Percentiles rank a stretch among this genome's conserved stretches.
phyloP scores from a whole-genome alignment of 371 early-diverging fungal species.

The Dichotomocladium elegans region DNA sequence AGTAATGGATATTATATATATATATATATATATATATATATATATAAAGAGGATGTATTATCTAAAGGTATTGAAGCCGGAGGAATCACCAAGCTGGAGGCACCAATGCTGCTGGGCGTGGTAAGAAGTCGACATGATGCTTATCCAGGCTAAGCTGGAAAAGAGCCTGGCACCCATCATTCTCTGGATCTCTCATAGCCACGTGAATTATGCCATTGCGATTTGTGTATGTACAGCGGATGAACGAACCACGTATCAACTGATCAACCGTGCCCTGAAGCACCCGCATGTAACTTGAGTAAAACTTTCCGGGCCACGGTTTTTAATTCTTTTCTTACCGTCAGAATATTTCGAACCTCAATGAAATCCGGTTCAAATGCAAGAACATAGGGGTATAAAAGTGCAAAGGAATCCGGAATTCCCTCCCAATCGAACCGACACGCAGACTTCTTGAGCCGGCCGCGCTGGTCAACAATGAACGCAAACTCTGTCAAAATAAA shows the following conservation, averaged over 20 bases:
- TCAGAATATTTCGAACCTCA: constrained; percentile 81
- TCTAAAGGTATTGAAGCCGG: not conserved
- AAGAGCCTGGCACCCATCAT: constrained; percentile 34
- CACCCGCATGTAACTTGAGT: not conserved
- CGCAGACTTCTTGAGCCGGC: constrained; percentile 26
- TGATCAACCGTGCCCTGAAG: constrained; percentile 37
- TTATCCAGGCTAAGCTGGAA: constrained; percentile 26
- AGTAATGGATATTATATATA: too few species aligned
- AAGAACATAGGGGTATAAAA: constrained; percentile 76
- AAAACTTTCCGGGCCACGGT: not conserved
- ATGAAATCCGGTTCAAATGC: constrained; percentile 88
- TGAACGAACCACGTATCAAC: constrained; percentile 33
- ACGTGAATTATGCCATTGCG: constrained; percentile 24
- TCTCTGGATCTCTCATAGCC: constrained; percentile 39
- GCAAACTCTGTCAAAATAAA: constrained; percentile 74
- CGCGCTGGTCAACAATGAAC: constrained; percentile 81
- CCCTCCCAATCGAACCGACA: constrained; percentile 47
- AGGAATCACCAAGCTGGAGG: not conserved
- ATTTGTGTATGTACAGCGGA: constrained; percentile 27
- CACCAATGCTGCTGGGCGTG: not conserved
- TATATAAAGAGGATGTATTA: not conserved
- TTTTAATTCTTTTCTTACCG: constrained; percentile 35
- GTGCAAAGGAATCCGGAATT: constrained; percentile 56
- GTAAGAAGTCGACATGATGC: constrained; percentile 5
- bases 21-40: too few species aligned